These are phyloP conservation scores for Pelargonium nanum DNA, from an alignment of 345 rosid genomes.

Conservation along the genomic window DNA sequence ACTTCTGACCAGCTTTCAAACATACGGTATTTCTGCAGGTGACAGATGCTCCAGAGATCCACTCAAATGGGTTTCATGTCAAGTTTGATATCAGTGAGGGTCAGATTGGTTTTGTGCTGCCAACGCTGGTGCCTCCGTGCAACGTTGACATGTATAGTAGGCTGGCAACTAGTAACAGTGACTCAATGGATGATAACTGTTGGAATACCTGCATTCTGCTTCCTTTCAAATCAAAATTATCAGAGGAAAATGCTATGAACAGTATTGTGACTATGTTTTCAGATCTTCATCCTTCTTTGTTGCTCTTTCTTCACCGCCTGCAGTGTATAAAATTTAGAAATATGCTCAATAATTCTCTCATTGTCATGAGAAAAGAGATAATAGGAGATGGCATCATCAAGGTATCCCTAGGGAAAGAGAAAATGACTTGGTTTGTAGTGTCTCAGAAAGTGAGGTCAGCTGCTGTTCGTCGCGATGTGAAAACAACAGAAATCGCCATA, in stretches of 20 bases:
- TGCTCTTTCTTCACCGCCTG: slow-evolving; percentile 87
- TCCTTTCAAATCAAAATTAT: slow-evolving; percentile 61
- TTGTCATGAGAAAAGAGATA: slow-evolving; percentile 69
- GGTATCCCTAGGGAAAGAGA: slow-evolving; percentile 63
- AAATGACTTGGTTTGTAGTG: slow-evolving; percentile 82
- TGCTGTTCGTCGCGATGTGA: slow-evolving; percentile 39
- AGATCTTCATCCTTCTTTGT: slow-evolving; percentile 81
- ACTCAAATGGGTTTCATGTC: slow-evolving; percentile 90
- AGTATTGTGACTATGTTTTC: slow-evolving; percentile 56
- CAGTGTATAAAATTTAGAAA: slow-evolving; percentile 62
- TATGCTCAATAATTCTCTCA: slow-evolving; percentile 45
- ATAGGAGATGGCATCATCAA: slow-evolving; percentile 55
- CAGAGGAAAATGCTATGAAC: slow-evolving; percentile 46
- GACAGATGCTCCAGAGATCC: slow-evolving; percentile 94
- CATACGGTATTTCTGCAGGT: slow-evolving; percentile 39
- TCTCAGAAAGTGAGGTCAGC: slow-evolving; percentile 55
- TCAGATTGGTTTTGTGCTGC: slow-evolving; percentile 91
- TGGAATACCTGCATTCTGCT: slow-evolving; percentile 92
- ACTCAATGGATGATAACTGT: slow-evolving; percentile 23
- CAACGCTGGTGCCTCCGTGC: slow-evolving; percentile 65
- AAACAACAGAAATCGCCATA: slow-evolving; percentile 69
- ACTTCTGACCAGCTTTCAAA: slow-evolving; percentile 11
- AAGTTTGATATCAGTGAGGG: slow-evolving; percentile 86
- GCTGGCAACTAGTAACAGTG: slow-evolving; percentile 27
- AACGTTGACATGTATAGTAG: slow-evolving; percentile 41